Evolutionary conservation across 371 early-diverging fungal genomes (phyloP).

Genomic region (Mortierella sp.): DNA sequence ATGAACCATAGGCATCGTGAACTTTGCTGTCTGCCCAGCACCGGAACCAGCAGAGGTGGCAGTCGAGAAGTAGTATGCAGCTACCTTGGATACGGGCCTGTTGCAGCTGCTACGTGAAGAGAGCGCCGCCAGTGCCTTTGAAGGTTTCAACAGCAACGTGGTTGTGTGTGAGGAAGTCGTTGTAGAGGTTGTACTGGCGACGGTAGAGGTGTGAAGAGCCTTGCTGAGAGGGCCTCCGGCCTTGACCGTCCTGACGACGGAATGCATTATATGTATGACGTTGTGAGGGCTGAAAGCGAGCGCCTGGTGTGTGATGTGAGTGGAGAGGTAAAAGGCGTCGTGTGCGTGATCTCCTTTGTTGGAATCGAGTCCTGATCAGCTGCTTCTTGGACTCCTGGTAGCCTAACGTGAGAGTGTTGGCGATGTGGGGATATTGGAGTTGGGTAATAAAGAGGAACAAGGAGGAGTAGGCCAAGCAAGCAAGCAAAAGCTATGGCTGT

Average conservation of each 20-base stretch:
- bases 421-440: background rate
- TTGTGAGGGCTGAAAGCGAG: background rate
- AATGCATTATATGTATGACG: conserved; percentile 1
- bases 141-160: conserved; percentile 8
- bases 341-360: background rate
- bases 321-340: background rate
- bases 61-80: background rate
- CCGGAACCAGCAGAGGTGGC: background rate
- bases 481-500: background rate
- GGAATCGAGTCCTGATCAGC: background rate
- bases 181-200: background rate
- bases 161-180: background rate
- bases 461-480: background rate
- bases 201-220: background rate
- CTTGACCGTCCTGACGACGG: conserved; percentile 16
- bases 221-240: conserved; percentile 9
- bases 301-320: background rate
- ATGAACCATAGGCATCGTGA: background rate
- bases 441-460: background rate
- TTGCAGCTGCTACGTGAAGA: background rate
- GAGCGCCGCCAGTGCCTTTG: background rate
- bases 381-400: background rate
- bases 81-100: background rate
- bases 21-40: background rate
- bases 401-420: background rate